Evolutionary conservation across 306 rosid genomes (phyloP), one percentile per base, ranked within the genome.

Genomic region (Senna siamea): DNA sequence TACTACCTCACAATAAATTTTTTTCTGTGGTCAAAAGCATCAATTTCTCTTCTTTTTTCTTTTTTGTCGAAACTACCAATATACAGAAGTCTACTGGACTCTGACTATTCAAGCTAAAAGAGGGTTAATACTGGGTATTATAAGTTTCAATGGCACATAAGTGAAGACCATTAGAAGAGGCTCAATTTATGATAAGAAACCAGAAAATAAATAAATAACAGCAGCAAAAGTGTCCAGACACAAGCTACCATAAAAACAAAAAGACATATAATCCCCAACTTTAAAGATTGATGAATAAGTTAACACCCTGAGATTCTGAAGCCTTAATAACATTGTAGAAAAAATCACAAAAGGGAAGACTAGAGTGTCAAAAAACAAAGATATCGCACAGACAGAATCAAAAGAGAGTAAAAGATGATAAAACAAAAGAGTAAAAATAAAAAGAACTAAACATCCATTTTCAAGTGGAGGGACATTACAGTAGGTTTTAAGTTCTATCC

Each of bases 401-500:
- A n/a, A n/a, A n/a, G n/a, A n/a, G n/a, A n/a, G n/a, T n/a, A n/a
- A n/a, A n/a, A n/a, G n/a, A n/a, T n/a, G n/a, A n/a, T n/a, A n/a
- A n/a, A n/a, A n/a, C n/a, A n/a, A n/a, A n/a, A n/a, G n/a, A n/a
- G n/a, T n/a, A 38, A 41, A 9, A 52, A 37, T 9, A 62, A 74
- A 19, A 62, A 20, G 3, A 22, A 51, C 10, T 9, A 15, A 38
- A 51, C 4, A 51, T 26, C 5, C 41, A n/a, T 20, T 52, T 40
- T 75, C 47, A 75, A 23, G 34, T 26, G 22, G 54, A 40, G 57
- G 28, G 28, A 59, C 30, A 57, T 43, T 2, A 71, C 44, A 55
- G 41, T 41, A 40, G 48, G 59, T 41, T 56, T 43, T 19, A 41
- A 53, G 35, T 17, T 32, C 5, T 32, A 32, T 2, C 37, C 37